Base-by-base conservation (phyloP, 257 asterid species). In the Solanum infundibuliforme region DNA sequence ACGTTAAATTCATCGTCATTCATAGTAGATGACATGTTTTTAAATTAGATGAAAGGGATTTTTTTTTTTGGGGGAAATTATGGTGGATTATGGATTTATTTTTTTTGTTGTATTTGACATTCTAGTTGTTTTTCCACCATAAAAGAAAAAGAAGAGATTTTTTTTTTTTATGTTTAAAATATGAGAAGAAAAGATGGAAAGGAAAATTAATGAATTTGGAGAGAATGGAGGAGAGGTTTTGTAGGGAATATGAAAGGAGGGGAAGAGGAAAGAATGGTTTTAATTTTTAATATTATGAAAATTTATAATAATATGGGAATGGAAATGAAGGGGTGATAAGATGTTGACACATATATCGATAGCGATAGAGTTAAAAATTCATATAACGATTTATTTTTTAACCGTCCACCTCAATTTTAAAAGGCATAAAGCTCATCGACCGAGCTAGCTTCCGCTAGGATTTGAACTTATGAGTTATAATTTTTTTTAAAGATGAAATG, bases 141-240 rank as follows among this genome's bases (percentile, higher is more conserved):
- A 66, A 36, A 72, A 10, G 46, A 89, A 89, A 84, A 13, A 18
- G 60, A 88, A 55, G 35, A 77, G 71, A 62, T 4, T 16, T 14
- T 62, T 55, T 85, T 77, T 66, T 8, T 41, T 10, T 0, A 34
- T 14, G 71, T 69, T 60, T 71, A 84, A 46, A 73, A 58, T 29
- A 85, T 34, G 71, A 76, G 25, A 36, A 74, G 35, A 46, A 83
- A 43, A 36, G 36, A 90, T 41, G 36, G 75, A 81, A 39, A 41
- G 72, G n/a, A 55, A 62, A 69, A 69, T 39, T 87, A 72, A 60
- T 82, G 83, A 43, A 76, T 35, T 69, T 5, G 32, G 87, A 82
- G 72, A 82, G 89, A 41, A 32, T 68, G 89, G 81, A 86, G 6
- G 87, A 68, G 92, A 91, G 90, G 81, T 29, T 90, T 90, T 86